Percentiles rank a stretch among this genome's conserved stretches.
These are phyloP conservation scores for Hortiboletus flavorubellus DNA, from an alignment of 768 basidiomycete species.

Conservation along the genomic window DNA sequence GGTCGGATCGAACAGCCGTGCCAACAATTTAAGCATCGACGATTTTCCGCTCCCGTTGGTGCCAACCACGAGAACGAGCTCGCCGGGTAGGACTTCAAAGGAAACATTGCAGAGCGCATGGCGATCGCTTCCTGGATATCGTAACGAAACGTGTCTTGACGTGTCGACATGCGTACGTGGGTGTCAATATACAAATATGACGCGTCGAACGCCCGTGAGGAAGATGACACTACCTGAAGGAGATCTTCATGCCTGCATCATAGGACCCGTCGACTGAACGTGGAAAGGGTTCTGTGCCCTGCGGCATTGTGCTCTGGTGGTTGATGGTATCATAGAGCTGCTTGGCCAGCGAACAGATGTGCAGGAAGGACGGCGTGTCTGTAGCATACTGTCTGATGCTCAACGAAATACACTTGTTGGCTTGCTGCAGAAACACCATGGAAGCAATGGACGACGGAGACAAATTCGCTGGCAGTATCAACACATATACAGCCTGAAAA, in stretches of 20 bases:
- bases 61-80: slow-evolving; percentile 32
- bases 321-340: slow-evolving; percentile 22
- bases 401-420: slow-evolving; percentile 17
- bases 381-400: slow-evolving; percentile 12
- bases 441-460: slow-evolving; percentile 31
- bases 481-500: slow-evolving; percentile 23
- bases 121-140: slow-evolving; percentile 19
- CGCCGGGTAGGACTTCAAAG: slow-evolving; percentile 28
- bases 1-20: slow-evolving; percentile 45
- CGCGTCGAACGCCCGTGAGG: not conserved
- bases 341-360: slow-evolving; percentile 15
- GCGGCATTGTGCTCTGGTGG: slow-evolving; percentile 14
- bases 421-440: slow-evolving; percentile 36
- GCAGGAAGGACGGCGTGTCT: slow-evolving; percentile 7
- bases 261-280: not conserved
- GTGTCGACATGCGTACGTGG: not conserved
- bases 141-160: slow-evolving; percentile 19
- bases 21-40: slow-evolving; percentile 45
- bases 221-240: slow-evolving; percentile 18
- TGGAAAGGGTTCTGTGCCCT: slow-evolving; percentile 23
- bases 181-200: not conserved
- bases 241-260: slow-evolving; percentile 25
- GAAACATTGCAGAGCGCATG: slow-evolving; percentile 25
- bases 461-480: slow-evolving; percentile 21
- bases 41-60: slow-evolving; percentile 30